phyloP scores from a whole-genome alignment of 441 rosid genomes.

The Sinapis alba region DNA sequence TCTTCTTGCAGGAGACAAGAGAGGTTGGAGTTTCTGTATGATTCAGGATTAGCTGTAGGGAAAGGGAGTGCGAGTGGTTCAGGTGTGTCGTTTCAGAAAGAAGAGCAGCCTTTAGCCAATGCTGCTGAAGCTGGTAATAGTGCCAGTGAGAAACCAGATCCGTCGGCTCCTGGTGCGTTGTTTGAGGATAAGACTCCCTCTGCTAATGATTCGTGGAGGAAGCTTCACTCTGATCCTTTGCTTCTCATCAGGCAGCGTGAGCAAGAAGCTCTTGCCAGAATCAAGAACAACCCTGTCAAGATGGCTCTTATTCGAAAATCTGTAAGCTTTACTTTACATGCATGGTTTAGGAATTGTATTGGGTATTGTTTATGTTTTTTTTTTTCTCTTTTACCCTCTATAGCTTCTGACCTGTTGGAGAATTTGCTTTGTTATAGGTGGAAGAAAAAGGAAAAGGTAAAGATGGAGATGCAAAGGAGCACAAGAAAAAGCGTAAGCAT shows the following conservation, averaged over 20 bases:
- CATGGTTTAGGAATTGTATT: background rate
- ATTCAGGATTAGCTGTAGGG: slow-evolving; percentile 87
- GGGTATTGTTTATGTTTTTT: background rate
- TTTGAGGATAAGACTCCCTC: slow-evolving; percentile 86
- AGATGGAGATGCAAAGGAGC: slow-evolving; percentile 46
- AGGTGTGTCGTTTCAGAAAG: slow-evolving; percentile 74
- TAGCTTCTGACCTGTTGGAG: slow-evolving; percentile 7
- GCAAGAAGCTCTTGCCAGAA: slow-evolving; percentile 88
- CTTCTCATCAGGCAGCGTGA: slow-evolving; percentile 91
- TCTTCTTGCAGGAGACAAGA: slow-evolving; percentile 62
- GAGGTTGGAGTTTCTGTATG: slow-evolving; percentile 93
- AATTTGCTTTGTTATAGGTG: slow-evolving; percentile 45
- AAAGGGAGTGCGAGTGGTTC: slow-evolving; percentile 60
- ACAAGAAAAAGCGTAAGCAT: slow-evolving; percentile 54
- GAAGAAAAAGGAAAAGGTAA: slow-evolving; percentile 54
- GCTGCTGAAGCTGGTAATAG: slow-evolving; percentile 34
- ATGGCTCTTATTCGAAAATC: slow-evolving; percentile 91
- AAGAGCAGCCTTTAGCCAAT: slow-evolving; percentile 52
- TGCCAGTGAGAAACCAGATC: slow-evolving; percentile 42
- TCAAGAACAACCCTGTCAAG: slow-evolving; percentile 91
- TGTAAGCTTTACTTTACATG: slow-evolving; percentile 43
- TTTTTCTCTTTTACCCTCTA: background rate
- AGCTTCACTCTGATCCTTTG: slow-evolving; percentile 88
- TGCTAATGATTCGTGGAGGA: slow-evolving; percentile 88
- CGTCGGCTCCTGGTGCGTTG: slow-evolving; percentile 73